phyloP scores from a whole-genome alignment of 1,284 basidiomycete species.

The Melampsora abietis-canadensis region DNA sequence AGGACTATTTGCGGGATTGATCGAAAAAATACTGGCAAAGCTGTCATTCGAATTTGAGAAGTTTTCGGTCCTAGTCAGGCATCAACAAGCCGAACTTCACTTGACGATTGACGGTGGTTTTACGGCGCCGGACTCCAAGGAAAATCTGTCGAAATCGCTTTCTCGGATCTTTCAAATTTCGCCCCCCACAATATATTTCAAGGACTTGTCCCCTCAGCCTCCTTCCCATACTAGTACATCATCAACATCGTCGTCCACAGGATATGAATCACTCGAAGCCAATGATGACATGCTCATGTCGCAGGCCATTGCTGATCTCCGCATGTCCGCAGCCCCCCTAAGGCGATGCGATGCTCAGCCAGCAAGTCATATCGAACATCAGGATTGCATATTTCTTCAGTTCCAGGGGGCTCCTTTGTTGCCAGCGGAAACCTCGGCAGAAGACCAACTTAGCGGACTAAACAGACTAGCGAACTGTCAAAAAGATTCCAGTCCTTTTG shows the following conservation, averaged over 20 bases:
- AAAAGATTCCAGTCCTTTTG: background rate
- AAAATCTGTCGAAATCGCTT: background rate
- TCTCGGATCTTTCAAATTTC: constrained; percentile 30
- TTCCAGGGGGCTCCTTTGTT: background rate
- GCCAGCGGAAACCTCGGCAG: background rate
- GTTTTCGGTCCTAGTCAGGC: constrained; percentile 11
- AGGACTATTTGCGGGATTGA: constrained; percentile 32
- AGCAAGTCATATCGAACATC: background rate
- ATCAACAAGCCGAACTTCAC: constrained; percentile 9
- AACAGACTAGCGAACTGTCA: background rate
- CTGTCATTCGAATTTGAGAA: constrained; percentile 28
- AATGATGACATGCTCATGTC: constrained; percentile 56
- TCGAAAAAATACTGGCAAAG: constrained; percentile 36
- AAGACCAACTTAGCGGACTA: background rate
- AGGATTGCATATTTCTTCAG: background rate
- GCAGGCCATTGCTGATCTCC: constrained; percentile 56
- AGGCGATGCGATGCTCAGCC: background rate
- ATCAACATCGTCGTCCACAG: constrained; percentile 19
- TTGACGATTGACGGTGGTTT: constrained; percentile 25
- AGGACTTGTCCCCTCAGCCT: constrained; percentile 10
- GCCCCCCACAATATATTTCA: constrained; percentile 28
- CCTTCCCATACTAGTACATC: constrained; percentile 10
- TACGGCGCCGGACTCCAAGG: background rate
- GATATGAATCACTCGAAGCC: constrained; percentile 45
- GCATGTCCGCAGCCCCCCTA: constrained; percentile 45